Evolutionary conservation across 768 basidiomycete genomes (phyloP).

Genomic region (Xanthoconium stramineum): DNA sequence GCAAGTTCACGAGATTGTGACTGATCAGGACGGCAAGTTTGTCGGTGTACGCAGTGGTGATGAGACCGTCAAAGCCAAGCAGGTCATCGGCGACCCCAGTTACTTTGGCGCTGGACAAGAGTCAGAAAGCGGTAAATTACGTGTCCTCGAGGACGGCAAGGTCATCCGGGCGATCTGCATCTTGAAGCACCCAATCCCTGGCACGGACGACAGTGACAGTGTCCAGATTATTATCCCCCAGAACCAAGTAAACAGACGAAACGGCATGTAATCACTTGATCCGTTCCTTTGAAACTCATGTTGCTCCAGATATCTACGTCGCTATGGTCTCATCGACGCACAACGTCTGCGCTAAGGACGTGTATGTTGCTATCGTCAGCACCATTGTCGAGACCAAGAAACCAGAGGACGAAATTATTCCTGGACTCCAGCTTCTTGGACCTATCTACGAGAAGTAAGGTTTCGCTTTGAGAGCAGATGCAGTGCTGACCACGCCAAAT

Average conservation of each 20-base stretch:
- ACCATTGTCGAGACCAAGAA: slow-evolving; percentile 94
- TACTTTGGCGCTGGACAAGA: slow-evolving; percentile 84
- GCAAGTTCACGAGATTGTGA: slow-evolving; percentile 85
- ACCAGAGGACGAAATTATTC: slow-evolving; percentile 90
- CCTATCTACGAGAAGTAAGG: slow-evolving; percentile 90
- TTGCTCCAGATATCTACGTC: slow-evolving; percentile 86
- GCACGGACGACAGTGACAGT: slow-evolving; percentile 92
- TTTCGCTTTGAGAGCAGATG: background rate
- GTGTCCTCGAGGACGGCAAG: slow-evolving; percentile 89
- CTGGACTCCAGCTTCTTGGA: slow-evolving; percentile 89
- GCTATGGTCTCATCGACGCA: slow-evolving; percentile 97
- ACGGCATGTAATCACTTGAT: slow-evolving; percentile 56
- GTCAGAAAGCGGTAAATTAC: slow-evolving; percentile 68
- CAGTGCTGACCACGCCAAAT: slow-evolving; percentile 9
- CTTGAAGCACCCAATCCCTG: slow-evolving; percentile 97
- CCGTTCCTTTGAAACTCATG: background rate
- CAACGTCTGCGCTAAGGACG: slow-evolving; percentile 94
- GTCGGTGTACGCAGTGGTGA: slow-evolving; percentile 85
- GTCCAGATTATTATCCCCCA: slow-evolving; percentile 98
- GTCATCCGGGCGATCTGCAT: slow-evolving; percentile 97
- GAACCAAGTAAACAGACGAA: slow-evolving; percentile 90
- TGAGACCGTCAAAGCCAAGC: slow-evolving; percentile 95
- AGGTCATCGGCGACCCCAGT: slow-evolving; percentile 96
- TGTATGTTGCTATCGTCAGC: slow-evolving; percentile 96
- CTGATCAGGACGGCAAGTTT: slow-evolving; percentile 82